Percentiles rank a stretch among this genome's conserved stretches.
phyloP scores from a whole-genome alignment of 257 asterid genomes.

The Gentiana dahurica region DNA sequence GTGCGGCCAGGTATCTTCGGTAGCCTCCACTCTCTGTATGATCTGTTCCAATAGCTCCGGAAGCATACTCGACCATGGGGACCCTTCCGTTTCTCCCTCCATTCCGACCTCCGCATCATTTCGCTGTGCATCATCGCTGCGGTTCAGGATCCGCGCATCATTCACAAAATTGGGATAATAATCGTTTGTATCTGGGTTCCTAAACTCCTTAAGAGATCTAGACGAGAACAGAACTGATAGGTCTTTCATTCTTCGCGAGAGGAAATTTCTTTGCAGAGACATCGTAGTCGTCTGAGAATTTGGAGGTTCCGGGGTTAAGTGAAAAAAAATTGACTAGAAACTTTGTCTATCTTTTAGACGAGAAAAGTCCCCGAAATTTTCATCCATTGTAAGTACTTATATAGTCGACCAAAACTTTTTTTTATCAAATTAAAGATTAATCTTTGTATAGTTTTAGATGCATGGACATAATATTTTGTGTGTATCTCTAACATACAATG shows the following conservation, averaged over 20 bases:
- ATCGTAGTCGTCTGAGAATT: slow-evolving; percentile 5
- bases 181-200: slow-evolving; percentile 16
- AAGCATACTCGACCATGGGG: slow-evolving; percentile 64
- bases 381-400: no score
- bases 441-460: no score
- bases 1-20: slow-evolving; percentile 73
- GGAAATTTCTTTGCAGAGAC: slow-evolving; percentile 62
- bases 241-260: slow-evolving; percentile 54
- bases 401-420: no score
- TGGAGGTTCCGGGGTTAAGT: no score
- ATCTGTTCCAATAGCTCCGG: slow-evolving; percentile 82
- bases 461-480: no score
- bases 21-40: slow-evolving; percentile 61
- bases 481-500: no score
- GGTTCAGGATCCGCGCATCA: not conserved
- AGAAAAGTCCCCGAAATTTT: no score
- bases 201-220: slow-evolving; percentile 34
- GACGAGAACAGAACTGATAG: slow-evolving; percentile 47
- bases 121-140: slow-evolving; percentile 4
- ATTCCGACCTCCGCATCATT: slow-evolving; percentile 22
- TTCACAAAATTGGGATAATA: not conserved
- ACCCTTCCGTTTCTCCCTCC: slow-evolving; percentile 5
- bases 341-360: no score
- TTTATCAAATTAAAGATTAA: no score
- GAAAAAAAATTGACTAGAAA: no score